Base-by-base conservation (phyloP, 164 flowering plant genomes). In the Cinnamomum micranthum region DNA sequence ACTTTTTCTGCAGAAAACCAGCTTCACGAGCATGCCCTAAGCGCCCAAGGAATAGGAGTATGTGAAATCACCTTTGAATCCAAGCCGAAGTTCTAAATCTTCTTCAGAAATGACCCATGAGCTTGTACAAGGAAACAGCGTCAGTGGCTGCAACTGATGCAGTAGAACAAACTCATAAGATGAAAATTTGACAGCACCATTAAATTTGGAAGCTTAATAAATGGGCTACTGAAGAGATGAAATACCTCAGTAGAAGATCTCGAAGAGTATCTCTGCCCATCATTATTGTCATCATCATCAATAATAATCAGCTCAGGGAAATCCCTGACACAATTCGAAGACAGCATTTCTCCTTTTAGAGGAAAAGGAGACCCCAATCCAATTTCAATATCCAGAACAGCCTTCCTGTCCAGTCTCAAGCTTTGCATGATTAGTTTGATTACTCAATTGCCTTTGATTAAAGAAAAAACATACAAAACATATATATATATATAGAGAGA, bases 1-100 rank as follows among this genome's bases (percentile, higher is more conserved):
- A 4, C 35, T 4, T 31, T 31, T 31, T 31, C 6, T 31, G 35
- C 35, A 31, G 6, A 31, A 31, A 31, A 31, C 35, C 35, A 31
- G 6, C 35, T 31, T 5, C 35, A 31, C 1, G 1, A 31, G 0
- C 6, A 0, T 31, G 35, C 35, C 35, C 35, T 41, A 60, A 23
- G 64, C 27, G 25, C 60, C 22, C 35, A 22, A 20, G 11, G 17
- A 72, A 3, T 20, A 67, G 47, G 60, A 59, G 33, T 68, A 51
- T 4, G 13, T 3, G 15, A 73, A 50, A 22, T 51, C 28, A 81
- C 83, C 83, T 78, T 50, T 73, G 20, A 50, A 62, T 78, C 83
- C 83, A 73, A 81, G 83, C 64, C 83, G 77, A 47, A 81, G 81
- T 76, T 81, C 83, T 58, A 81, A 78, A 69, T 81, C 83, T 72